Percentiles rank a stretch among this genome's conserved stretches.
These are phyloP conservation scores for Capsicum pubescens DNA, from an alignment of 257 asterid species.

Conservation along the genomic window DNA sequence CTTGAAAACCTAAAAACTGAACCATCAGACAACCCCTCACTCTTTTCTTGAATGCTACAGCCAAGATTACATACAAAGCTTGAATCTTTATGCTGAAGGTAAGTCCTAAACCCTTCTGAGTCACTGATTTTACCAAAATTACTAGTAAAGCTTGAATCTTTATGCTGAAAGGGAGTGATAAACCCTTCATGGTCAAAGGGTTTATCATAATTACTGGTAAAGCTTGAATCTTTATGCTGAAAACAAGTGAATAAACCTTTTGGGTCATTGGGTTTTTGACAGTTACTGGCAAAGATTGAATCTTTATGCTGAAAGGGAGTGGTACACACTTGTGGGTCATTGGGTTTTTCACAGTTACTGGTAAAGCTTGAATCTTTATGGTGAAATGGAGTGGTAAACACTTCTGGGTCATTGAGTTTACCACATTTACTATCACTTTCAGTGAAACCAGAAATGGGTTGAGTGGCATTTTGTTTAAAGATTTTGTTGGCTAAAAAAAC, in stretches of 20 bases:
- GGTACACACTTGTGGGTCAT: background rate
- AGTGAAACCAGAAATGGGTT: constrained; percentile 34
- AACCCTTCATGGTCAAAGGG: background rate
- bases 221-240: constrained; percentile 33
- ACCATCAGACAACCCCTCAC: constrained; percentile 35
- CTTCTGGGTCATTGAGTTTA: constrained; percentile 1
- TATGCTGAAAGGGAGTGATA: too few species aligned
- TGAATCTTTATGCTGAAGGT: constrained; percentile 31
- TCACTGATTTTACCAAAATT: too few species aligned
- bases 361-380: constrained; percentile 31
- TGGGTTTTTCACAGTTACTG: constrained; percentile 21
- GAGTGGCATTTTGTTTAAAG: constrained; percentile 39
- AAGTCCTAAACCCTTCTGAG: background rate
- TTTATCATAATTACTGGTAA: background rate
- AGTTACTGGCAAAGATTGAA: constrained; percentile 5
- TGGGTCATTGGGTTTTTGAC: constrained; percentile 22
- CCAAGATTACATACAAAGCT: constrained; percentile 28
- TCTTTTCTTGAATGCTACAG: constrained; percentile 28
- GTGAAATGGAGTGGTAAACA: background rate
- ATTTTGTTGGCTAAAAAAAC: constrained; percentile 75
- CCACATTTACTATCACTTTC: constrained; percentile 18
- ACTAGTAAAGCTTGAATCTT: too few species aligned
- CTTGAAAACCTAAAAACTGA: constrained; percentile 70
- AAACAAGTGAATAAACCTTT: constrained; percentile 11
- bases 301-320: constrained; percentile 32